A percentile compares a stretch with the other conserved stretches of the same genome.
These are phyloP conservation scores for Baorangia bicolor DNA, from an alignment of 768 basidiomycete genomes.

Conservation along the genomic window DNA sequence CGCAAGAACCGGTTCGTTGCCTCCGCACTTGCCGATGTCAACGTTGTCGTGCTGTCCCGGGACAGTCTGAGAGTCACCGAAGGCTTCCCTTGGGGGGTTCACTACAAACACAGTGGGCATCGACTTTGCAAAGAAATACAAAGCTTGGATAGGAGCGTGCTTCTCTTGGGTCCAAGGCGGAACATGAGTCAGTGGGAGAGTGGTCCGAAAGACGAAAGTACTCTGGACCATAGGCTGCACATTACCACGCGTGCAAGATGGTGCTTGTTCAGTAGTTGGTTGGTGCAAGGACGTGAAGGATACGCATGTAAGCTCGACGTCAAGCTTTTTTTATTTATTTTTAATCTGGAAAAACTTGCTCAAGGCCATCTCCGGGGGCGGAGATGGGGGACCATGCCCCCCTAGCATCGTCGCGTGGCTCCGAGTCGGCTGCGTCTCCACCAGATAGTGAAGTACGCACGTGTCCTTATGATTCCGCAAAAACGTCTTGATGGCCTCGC, in stretches of 20 bases:
- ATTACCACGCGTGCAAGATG: neutral
- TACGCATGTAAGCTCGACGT: slow-evolving; percentile 37
- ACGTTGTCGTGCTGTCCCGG: neutral
- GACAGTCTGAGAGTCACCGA: slow-evolving; percentile 10
- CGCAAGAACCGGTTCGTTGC: slow-evolving; percentile 54
- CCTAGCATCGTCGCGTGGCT: too few species aligned
- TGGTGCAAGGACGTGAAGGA: neutral
- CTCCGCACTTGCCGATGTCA: slow-evolving; percentile 7
- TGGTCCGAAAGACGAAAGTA: slow-evolving; percentile 31
- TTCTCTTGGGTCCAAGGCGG: slow-evolving; percentile 38
- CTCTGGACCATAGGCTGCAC: neutral
- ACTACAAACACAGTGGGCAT: slow-evolving; percentile 58
- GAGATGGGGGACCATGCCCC: too few species aligned
- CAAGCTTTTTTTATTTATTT: too few species aligned
- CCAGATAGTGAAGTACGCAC: too few species aligned
- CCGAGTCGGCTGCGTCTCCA: too few species aligned
- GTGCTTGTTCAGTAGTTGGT: neutral
- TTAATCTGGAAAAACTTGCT: too few species aligned
- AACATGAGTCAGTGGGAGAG: slow-evolving; percentile 47
- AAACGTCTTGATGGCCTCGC: too few species aligned
- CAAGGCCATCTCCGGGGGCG: too few species aligned
- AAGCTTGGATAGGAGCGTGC: slow-evolving; percentile 45
- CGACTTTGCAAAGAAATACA: slow-evolving; percentile 56
- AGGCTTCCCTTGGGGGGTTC: slow-evolving; percentile 50
- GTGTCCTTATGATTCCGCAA: too few species aligned